Base-by-base conservation (phyloP, 2,329 filamentous ascomycete species). In the Xylaria sp. region DNA sequence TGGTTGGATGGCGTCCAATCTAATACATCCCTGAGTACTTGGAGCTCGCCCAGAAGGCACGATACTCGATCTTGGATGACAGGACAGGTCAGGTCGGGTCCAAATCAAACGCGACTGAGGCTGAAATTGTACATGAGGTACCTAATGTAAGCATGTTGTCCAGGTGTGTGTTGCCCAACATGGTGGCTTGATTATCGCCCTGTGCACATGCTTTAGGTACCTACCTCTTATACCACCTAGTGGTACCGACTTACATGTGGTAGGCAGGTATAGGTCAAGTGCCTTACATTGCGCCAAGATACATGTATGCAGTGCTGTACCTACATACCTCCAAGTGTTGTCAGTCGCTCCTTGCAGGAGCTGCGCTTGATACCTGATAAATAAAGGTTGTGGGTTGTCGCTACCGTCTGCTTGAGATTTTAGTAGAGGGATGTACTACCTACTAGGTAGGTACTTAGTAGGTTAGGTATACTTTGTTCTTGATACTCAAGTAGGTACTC, bases 111-210 rank as follows among this genome's bases (percentile, higher is more conserved):
- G 58, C 51, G 12, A 23, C 47, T 59, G 65, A 63, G 65, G 65
- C 65, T 67, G 59, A 63, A 37, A 53, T 63, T 23, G 44, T 25
- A 53, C 53, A n/a, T 40, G 42, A 44, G 13, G 40, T 40, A 54
- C 51, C 51, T 54, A 51, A 29, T 50, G 44, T 58, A 27, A 57
- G 35, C 10, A n/a, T 12, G 23, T 25, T 16, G 18, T 10, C 2
- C 25, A 47, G n/a, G 10, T 23, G 21, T 21, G 12, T 48, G 2
- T 25, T 42, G 40, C 25, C 44, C 44, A 48, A 48, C 44, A 12
- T 25, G 25, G 48, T 18, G 13, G 12, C 48, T 29, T 51, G 25
- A 23, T 25, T 48, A 13, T 37, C 18, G 12, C 29, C 32, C 13
- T 55, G 29, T 23, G 51, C n/a, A 55, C 18, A n/a, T 55, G 51